Evolutionary conservation across 805 yeast genomes (phyloP), one percentile per base, ranked within the genome.

Genomic region (Maudiozyma serrabonitensis): DNA sequence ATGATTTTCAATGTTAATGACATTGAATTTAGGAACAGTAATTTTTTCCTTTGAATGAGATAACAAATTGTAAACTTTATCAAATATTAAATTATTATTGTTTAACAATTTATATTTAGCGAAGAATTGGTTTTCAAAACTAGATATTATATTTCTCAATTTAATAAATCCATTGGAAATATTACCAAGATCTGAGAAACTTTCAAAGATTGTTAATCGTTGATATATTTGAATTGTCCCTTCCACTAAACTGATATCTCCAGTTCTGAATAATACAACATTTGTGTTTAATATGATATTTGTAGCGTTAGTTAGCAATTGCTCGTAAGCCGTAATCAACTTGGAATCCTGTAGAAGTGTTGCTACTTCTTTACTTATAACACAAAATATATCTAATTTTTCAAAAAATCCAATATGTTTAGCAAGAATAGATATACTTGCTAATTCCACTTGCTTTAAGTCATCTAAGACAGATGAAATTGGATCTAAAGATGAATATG

Each of bases 31-130:
- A 2, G 62, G 59, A 1, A 61, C 52, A 3, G 56, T 42, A 2
- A 57, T 51, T 37, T 54, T 13, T 25, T 48, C 54, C 37, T 51
- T 51, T 1, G 54, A 41, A 38, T 52, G 60, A 7, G 66, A 60
- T 23, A 58, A 26, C 15, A 64, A 46, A 45, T 61, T 62, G 21
- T 50, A 53, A 1, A 63, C 66, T 35, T 54, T 47, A 23, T 60
- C 62, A 41, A 57, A 56, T 26, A 52, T 52, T 26, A 58, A 45
- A 16, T 37, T 26, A 19, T 32, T 53, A 18, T 58, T 52, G 31
- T 49, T 46, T 37, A 58, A 28, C 18, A 52, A 50, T 18, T 46
- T 26, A 15, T 53, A 48, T 26, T 46, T 48, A 13, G 50, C 46
- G 3, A 44, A 50, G 37, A 55, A 47, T 13, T 37, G 35, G 6